phyloP scores from a whole-genome alignment of 1,284 basidiomycete species.

The Heterobasidion parviporum region DNA sequence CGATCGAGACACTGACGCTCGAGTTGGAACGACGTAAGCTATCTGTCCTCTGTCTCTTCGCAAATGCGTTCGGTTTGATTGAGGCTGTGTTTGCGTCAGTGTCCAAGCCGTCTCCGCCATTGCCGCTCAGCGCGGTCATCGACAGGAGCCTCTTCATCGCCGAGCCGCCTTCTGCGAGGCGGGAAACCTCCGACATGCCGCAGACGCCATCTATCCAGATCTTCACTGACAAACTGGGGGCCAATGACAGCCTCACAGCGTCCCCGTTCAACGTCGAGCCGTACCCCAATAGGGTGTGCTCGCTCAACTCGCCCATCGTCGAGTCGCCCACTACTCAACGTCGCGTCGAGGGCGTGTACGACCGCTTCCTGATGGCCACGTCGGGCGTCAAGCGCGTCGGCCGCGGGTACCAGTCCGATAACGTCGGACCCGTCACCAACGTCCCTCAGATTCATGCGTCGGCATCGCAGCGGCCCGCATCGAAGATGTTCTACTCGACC shows the following conservation, averaged over 20 bases:
- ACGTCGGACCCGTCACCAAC: constrained; percentile 27
- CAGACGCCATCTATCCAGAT: constrained; percentile 6
- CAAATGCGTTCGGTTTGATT: neutral
- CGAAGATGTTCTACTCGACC: constrained; percentile 42
- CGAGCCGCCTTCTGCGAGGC: constrained; percentile 15
- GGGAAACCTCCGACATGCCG: constrained; percentile 6
- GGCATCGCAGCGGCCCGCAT: constrained; percentile 26
- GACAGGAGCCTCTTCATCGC: constrained; percentile 61
- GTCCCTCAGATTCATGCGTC: constrained; percentile 14
- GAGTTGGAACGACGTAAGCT: constrained; percentile 50
- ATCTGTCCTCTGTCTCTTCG: neutral
- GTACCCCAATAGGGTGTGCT: constrained; percentile 37
- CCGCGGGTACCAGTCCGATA: constrained; percentile 68
- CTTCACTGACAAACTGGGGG: constrained; percentile 5
- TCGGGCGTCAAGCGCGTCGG: constrained; percentile 67
- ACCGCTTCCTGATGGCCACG: constrained; percentile 71
- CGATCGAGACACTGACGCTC: constrained; percentile 50
- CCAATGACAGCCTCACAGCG: constrained; percentile 41
- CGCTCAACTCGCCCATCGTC: constrained; percentile 26
- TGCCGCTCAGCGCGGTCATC: constrained; percentile 51
- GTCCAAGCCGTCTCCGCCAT: constrained; percentile 33
- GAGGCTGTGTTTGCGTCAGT: constrained; percentile 11
- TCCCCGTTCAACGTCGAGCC: constrained; percentile 57
- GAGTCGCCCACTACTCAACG: constrained; percentile 51
- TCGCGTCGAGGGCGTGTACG: constrained; percentile 62